Evolutionary conservation across 176 grass and related monocot genomes (phyloP).

Genomic region (Carex littledalei): DNA sequence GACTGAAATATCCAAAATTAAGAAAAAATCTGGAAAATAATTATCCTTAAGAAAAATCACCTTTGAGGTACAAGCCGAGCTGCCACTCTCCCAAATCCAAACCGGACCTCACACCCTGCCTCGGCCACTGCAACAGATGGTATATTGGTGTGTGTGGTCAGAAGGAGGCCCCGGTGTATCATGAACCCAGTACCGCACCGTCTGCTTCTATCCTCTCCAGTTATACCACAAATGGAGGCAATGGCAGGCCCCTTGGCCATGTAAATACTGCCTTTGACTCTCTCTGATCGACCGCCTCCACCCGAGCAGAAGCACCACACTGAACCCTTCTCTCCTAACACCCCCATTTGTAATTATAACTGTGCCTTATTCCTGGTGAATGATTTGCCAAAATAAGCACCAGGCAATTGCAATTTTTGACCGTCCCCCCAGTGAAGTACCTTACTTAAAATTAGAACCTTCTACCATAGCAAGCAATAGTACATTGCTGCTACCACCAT

Average conservation of each 20-base stretch:
- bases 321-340: constrained; percentile 46
- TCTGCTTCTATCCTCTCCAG: constrained; percentile 23
- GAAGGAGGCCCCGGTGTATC: constrained; percentile 69
- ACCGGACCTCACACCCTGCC: constrained; percentile 50
- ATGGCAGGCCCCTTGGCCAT: constrained; percentile 63
- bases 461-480: not conserved
- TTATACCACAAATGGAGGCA: constrained; percentile 37
- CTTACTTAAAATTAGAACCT: not conserved
- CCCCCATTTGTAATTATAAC: constrained; percentile 45
- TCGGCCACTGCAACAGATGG: constrained; percentile 48
- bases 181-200: constrained; percentile 67
- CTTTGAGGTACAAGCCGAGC: constrained; percentile 72
- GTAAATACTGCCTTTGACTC: constrained; percentile 65
- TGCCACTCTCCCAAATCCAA: constrained; percentile 46
- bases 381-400: not conserved
- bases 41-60: constrained; percentile 23
- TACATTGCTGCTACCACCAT: not conserved
- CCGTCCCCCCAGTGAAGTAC: not conserved
- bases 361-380: not conserved
- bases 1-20: not conserved
- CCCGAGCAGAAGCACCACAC: constrained; percentile 89
- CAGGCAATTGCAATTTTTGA: not conserved
- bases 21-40: not conserved
- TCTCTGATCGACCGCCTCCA: constrained; percentile 61
- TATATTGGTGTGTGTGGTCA: constrained; percentile 79